phyloP scores from a whole-genome alignment of 2,329 filamentous ascomycete species.

The Neofusicoccum ribis region DNA sequence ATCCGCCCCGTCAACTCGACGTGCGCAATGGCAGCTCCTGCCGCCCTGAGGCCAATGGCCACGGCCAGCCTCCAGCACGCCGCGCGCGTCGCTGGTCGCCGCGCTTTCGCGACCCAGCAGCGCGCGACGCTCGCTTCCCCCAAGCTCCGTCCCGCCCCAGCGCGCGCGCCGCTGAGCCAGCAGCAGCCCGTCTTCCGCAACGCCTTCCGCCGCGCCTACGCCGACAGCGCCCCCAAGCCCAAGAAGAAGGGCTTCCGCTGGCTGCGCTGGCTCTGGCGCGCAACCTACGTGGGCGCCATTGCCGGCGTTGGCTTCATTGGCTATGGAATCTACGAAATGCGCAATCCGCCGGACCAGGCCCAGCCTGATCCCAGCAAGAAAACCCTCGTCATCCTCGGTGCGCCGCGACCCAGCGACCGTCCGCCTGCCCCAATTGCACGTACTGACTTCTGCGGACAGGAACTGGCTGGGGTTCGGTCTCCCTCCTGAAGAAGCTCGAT shows the following conservation, averaged over 20 bases:
- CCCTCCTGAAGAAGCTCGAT: constrained; percentile 96
- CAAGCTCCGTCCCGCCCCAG: constrained; percentile 34
- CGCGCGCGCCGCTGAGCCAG: not conserved
- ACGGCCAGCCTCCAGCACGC: constrained; percentile 28
- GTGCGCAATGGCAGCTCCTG: constrained; percentile 26
- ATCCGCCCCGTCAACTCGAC: not conserved
- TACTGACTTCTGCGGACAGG: constrained; percentile 54
- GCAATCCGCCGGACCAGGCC: constrained; percentile 77
- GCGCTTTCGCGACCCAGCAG: constrained; percentile 33
- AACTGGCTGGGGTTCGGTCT: constrained; percentile 94
- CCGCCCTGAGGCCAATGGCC: constrained; percentile 39
- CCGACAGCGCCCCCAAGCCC: constrained; percentile 27
- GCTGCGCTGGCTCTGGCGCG: constrained; percentile 79
- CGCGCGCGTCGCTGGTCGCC: constrained; percentile 35
- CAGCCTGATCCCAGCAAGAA: constrained; percentile 87
- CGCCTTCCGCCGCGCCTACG: constrained; percentile 38
- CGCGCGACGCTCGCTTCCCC: constrained; percentile 29
- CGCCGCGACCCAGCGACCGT: constrained; percentile 24
- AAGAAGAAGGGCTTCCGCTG: constrained; percentile 63
- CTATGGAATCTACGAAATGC: constrained; percentile 80
- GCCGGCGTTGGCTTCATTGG: constrained; percentile 69
- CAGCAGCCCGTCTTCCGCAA: constrained; percentile 25
- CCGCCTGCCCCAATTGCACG: constrained; percentile 15
- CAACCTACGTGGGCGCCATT: constrained; percentile 74
- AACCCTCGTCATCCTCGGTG: constrained; percentile 93